Percentiles rank a stretch among this genome's conserved stretches.
phyloP scores from a whole-genome alignment of 225 moss, liverwort and hornwort species.

The Polytrichum formosum region DNA sequence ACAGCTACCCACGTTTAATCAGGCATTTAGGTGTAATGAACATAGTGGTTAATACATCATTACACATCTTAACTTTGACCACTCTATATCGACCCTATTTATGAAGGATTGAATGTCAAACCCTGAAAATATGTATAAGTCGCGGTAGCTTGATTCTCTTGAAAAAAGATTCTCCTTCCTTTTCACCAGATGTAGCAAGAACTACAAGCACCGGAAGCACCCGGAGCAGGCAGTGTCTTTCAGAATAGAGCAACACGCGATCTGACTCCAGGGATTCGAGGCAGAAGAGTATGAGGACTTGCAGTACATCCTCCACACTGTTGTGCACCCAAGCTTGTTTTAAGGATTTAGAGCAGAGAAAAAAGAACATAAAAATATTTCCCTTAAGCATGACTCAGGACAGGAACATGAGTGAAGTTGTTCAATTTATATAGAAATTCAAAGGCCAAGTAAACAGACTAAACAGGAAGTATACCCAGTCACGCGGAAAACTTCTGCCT shows the following conservation, averaged over 20 bases:
- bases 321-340: constrained; percentile 1
- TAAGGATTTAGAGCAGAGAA: constrained; percentile 10
- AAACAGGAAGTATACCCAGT: constrained; percentile 51
- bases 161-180: constrained; percentile 86
- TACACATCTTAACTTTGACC: too few species aligned
- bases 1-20: too few species aligned
- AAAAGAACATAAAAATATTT: neutral
- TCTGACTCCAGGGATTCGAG: constrained; percentile 90
- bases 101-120: constrained; percentile 11
- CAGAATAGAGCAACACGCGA: constrained; percentile 74
- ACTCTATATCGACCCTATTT: too few species aligned
- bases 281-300: constrained; percentile 85
- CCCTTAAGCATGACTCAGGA: too few species aligned
- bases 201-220: constrained; percentile 81
- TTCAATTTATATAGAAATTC: neutral
- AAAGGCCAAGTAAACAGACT: neutral
- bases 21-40: too few species aligned
- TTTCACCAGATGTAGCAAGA: constrained; percentile 78
- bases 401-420: neutral
- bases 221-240: constrained; percentile 78
- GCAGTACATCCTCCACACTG: constrained; percentile 87
- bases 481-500: constrained; percentile 79
- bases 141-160: constrained; percentile 85
- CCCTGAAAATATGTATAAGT: constrained; percentile 76
- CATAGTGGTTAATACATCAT: too few species aligned